Evolutionary conservation across 371 early-diverging fungal genomes (phyloP), one percentile per base, ranked within the genome.

Genomic region (Circinella umbellata): DNA sequence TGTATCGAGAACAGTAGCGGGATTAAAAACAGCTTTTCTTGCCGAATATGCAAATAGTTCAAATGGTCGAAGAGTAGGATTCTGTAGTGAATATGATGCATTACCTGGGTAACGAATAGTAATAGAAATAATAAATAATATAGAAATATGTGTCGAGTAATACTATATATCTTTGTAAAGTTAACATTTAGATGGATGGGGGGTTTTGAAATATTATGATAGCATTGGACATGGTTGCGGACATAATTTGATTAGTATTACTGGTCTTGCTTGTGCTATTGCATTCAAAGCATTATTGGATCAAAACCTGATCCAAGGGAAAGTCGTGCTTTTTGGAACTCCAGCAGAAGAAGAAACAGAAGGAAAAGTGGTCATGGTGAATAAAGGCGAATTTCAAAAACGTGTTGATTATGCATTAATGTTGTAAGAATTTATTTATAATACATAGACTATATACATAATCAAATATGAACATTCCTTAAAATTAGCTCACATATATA

Each of bases 281-380:
- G 93, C 84, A 49, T 76, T 89, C 46, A 83, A 86, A 49, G 73
- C 80, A 15, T 86, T 82, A 4, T 76, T 92, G 64, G 84, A 90
- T 57, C 73, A 72, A 46, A 82, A 81, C 55, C 64, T 80, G 35
- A 75, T 89, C 48, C 71, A 79, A n/a, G 93, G 89, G 46, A 81
- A 81, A 34, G 88, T 94, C 66, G 84, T 84, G 67, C 75, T 94
- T 59, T 92, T 90, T 77, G 95, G 94, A 39, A 92, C 93, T 1
- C 94, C 95, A 1, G 94, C 90, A 14, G 94, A 95, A 78, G 90
- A 82, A 76, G 72, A 42, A 7, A 59, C 18, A 15, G 89, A 90
- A 34, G 95, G 95, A 61, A 95, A 95, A 73, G 89, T 93, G 66
- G 73, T 74, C 1, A 84, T 95, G 80, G 72, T 90, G n/a, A 68